Base-by-base conservation (phyloP, 2,329 filamentous ascomycete species). In the Diaporthe sp. region DNA sequence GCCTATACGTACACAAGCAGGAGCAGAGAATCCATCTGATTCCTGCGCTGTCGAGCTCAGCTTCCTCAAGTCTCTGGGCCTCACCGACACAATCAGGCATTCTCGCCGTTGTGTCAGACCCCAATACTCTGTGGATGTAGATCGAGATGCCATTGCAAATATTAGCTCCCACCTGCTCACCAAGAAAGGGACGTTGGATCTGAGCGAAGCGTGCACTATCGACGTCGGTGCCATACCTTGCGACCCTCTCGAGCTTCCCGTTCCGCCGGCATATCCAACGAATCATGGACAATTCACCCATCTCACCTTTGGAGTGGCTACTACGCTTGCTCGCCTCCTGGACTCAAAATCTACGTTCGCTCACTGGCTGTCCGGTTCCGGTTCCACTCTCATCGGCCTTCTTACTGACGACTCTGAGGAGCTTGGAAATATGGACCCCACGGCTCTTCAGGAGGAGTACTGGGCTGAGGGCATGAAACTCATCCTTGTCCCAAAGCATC, bases 381-480 rank as follows among this genome's bases (percentile, higher is more conserved):
- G 71, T 28, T 61, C 74, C 5, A 68, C 44, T 2, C 61, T 76
- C 7, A 13, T 76, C 44, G 57, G 39, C 19, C 57, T 76, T 9
- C 17, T 73, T 8, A 73, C 71, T 46, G 71, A 76, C 34, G 82
- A 78, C 42, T 2, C 19, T 39, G 31, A 76, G 25, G 60, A 60
- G 10, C 55, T 70, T 51, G 25, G 8, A 7, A 46, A 34, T 8
- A 2, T 72, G 28, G 68, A 75, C 31, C 46, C 61, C 4, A 42
- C 57, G 8, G 71, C 75, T 22, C 75, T 80, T 19, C 53, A 53
- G 51, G 60, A 44, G 8, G 74, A 76, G 9, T 85, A 81, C 46
- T 77, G 71, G 28, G 73, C 77, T 25, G 78, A 80, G 6, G 82
- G 81, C 19, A 81, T 87, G 46, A 77, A 84, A n/a, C 80, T 84